Evolutionary conservation across 2,329 filamentous ascomycete genomes (phyloP), one percentile per base, ranked within the genome.

Genomic region (Whalleya microplaca): DNA sequence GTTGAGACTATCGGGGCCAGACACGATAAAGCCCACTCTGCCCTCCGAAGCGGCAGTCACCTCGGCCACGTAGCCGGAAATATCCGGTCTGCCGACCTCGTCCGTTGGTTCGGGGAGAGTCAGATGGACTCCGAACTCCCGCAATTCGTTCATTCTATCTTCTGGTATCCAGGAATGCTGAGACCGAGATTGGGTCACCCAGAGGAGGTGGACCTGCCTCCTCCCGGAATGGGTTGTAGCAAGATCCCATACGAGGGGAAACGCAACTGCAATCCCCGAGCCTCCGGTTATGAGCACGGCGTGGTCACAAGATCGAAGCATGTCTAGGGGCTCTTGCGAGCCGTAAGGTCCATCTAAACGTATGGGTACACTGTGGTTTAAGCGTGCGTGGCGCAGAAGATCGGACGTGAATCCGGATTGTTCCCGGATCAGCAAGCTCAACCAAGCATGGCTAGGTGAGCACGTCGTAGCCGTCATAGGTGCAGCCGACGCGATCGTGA

Each of bases 271-370:
- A 44, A 89, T 86, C 4, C 86, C 86, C 23, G 82, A 85, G 0
- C 86, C 86, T 2, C 86, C 85, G 1, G 85, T 85, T 8, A 89
- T 74, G 10, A 89, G 68, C 3, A 89, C 69, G 0, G 80, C 77
- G 0, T 79, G 75, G 41, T 79, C 73, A 16, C 78, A 76, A 14
- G 74, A 72, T 7, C 76, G 75, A 2, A 88, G 74, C 66, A 84
- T 76, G 18, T 80, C 71, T 16, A 85, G 72, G 0, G 84, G 81
- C 61, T 83, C 80, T 0, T 75, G 73, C 9, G 82, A 85, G 41
- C 86, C 86, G 63, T 89, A 88, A 0, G 86, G 86, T 0, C 86
- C 86, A 61, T 89, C 85, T n/a, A 89, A 69, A 6, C 81, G 76
- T 21, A 87, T 74, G 1, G 66, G 62, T 0, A 81, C 73, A 2